Evolutionary conservation across 345 rosid species (phyloP).

Genomic region (Syzygium aqueum): DNA sequence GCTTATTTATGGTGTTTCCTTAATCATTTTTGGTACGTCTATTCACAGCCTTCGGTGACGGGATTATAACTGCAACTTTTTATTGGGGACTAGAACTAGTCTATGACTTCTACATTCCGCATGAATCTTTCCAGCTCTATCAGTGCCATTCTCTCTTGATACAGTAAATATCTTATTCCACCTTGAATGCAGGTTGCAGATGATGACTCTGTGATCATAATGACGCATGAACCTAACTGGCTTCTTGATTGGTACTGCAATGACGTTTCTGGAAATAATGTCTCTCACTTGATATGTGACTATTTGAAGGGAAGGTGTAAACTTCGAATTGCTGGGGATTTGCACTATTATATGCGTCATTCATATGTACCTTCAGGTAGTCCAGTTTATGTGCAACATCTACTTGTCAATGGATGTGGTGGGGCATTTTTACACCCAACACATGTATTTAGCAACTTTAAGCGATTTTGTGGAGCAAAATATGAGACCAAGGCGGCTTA

Average conservation of each 20-base stretch:
- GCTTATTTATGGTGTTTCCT: neutral
- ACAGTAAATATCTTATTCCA: neutral
- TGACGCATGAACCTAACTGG: conserved; percentile 98
- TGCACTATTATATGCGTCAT: conserved; percentile 98
- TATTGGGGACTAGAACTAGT: neutral
- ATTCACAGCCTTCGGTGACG: neutral
- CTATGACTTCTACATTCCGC: neutral
- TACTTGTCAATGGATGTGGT: conserved; percentile 95
- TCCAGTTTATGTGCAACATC: conserved; percentile 72
- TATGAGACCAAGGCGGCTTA: conserved; percentile 83
- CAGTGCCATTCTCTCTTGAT: neutral
- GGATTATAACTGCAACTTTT: neutral
- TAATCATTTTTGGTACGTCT: neutral
- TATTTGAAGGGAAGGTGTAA: conserved; percentile 86
- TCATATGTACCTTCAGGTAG: conserved; percentile 68
- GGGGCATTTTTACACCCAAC: conserved; percentile 99
- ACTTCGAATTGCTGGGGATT: conserved; percentile 89
- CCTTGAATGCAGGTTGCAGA: conserved; percentile 46
- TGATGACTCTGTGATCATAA: conserved; percentile 68
- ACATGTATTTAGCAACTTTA: conserved; percentile 79
- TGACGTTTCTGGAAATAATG: conserved; percentile 67
- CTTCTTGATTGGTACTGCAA: conserved; percentile 97
- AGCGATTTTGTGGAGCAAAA: conserved; percentile 40
- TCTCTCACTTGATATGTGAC: conserved; percentile 69
- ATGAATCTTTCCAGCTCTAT: neutral